Evolutionary conservation across 371 early-diverging fungal species (phyloP).

Genomic region (Rhizopus stolonifer): DNA sequence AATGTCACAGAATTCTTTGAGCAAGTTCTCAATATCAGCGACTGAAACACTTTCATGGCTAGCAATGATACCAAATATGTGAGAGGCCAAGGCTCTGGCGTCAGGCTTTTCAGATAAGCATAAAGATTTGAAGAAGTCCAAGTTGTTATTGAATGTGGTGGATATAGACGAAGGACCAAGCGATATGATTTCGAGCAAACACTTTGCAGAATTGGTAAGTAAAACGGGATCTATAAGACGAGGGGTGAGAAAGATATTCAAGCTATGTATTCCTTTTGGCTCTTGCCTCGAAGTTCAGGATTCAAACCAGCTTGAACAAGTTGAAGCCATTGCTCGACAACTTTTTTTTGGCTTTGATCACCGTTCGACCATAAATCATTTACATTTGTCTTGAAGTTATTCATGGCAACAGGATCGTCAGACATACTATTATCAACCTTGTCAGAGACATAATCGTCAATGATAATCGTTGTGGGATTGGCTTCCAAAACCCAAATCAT

Average conservation of each 20-base stretch:
- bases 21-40: slow-evolving; percentile 37
- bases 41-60: slow-evolving; percentile 50
- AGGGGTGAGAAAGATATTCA: too few relatives aligned
- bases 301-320: slow-evolving; percentile 59
- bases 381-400: slow-evolving; percentile 40
- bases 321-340: slow-evolving; percentile 49
- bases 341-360: slow-evolving; percentile 29
- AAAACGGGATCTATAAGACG: slow-evolving; percentile 50
- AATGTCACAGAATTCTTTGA: slow-evolving; percentile 42
- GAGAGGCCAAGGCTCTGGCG: slow-evolving; percentile 65
- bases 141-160: slow-evolving; percentile 52
- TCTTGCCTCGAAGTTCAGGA: slow-evolving; percentile 36
- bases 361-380: slow-evolving; percentile 42
- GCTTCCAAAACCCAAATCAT: slow-evolving; percentile 57
- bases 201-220: slow-evolving; percentile 65
- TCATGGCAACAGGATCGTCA: slow-evolving; percentile 39
- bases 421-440: slow-evolving; percentile 58
- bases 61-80: slow-evolving; percentile 73
- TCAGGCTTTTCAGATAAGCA: slow-evolving; percentile 62
- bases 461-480: slow-evolving; percentile 46
- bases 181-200: slow-evolving; percentile 73
- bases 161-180: slow-evolving; percentile 67
- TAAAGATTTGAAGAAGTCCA: slow-evolving; percentile 66
- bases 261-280: neutral
- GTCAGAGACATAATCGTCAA: slow-evolving; percentile 55